These are phyloP conservation scores for Hapsidospora chrysogenum DNA, from an alignment of 495 filamentous ascomycete species.

Conservation along the genomic window DNA sequence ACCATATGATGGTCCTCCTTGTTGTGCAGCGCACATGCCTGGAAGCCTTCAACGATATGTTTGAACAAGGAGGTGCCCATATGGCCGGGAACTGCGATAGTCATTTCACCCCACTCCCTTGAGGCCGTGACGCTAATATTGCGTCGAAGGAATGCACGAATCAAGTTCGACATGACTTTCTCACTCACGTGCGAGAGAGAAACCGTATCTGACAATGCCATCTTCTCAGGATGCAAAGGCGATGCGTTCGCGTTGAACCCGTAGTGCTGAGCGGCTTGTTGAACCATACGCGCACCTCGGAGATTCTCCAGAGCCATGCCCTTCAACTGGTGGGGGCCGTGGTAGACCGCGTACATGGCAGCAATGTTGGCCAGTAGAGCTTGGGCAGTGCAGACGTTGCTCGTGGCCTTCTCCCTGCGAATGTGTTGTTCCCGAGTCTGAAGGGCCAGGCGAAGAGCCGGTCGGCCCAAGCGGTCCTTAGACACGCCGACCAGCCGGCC, in stretches of 20 bases:
- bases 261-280: conserved; percentile 44
- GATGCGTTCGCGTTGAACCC: conserved; percentile 46
- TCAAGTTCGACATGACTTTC: not conserved
- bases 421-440: conserved; percentile 98
- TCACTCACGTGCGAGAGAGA: conserved; percentile 37
- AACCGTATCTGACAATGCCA: conserved; percentile 67
- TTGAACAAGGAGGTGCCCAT: conserved; percentile 10
- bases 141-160: not conserved
- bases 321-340: conserved; percentile 74
- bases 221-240: conserved; percentile 35
- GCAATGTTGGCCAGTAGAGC: conserved; percentile 94
- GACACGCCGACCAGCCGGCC: conserved; percentile 86
- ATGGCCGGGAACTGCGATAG: conserved; percentile 1
- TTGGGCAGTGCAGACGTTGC: conserved; percentile 97
- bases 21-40: conserved; percentile 14
- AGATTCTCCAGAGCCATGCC: conserved; percentile 68
- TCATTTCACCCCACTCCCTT: not conserved
- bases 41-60: conserved; percentile 36
- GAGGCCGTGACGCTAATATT: not conserved
- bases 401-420: conserved; percentile 91
- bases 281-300: conserved; percentile 51
- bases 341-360: conserved; percentile 95
- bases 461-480: conserved; percentile 74
- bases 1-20: conserved; percentile 13
- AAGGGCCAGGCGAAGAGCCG: conserved; percentile 73